Conservation (phyloP, 2,329 filamentous ascomycete species). For the Diaporthe citrichinensis region DNA sequence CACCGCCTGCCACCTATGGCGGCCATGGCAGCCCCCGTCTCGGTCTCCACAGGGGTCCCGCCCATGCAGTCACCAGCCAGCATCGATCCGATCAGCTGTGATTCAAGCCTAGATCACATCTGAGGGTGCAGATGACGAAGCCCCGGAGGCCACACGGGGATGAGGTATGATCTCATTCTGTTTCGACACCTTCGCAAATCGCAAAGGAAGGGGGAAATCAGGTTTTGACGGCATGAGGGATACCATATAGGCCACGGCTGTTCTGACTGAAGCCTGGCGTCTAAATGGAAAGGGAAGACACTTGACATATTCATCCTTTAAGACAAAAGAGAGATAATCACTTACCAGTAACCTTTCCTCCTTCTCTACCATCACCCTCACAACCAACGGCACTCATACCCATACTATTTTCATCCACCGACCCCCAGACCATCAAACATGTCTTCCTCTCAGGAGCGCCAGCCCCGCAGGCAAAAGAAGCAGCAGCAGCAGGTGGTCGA, state of each 20-base stretch:
- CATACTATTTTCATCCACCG: constrained; percentile 41
- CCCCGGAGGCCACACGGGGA: constrained; percentile 2
- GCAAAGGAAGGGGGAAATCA: constrained; percentile 34
- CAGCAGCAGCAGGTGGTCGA: constrained; percentile 48
- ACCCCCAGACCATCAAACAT: constrained; percentile 42
- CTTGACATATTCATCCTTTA: constrained; percentile 12
- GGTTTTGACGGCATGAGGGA: constrained; percentile 36
- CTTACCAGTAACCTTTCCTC: background rate
- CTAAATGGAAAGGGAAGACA: background rate
- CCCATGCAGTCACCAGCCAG: constrained; percentile 38
- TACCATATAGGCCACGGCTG: constrained; percentile 22
- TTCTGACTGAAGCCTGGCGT: background rate
- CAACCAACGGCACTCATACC: background rate
- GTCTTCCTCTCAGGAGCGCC: constrained; percentile 53
- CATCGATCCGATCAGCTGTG: constrained; percentile 34
- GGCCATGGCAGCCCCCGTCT: constrained; percentile 17
- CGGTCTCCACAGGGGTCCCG: constrained; percentile 24
- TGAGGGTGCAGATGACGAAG: constrained; percentile 36
- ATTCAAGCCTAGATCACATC: constrained; percentile 28
- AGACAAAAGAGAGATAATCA: constrained; percentile 17
- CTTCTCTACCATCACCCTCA: constrained; percentile 11
- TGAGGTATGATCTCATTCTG: constrained; percentile 42
- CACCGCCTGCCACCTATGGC: background rate
- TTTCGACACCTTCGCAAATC: constrained; percentile 10
- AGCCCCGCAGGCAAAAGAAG: constrained; percentile 48